phyloP scores from a whole-genome alignment of 148 eudicot genomes.

The Chenopodium album region DNA sequence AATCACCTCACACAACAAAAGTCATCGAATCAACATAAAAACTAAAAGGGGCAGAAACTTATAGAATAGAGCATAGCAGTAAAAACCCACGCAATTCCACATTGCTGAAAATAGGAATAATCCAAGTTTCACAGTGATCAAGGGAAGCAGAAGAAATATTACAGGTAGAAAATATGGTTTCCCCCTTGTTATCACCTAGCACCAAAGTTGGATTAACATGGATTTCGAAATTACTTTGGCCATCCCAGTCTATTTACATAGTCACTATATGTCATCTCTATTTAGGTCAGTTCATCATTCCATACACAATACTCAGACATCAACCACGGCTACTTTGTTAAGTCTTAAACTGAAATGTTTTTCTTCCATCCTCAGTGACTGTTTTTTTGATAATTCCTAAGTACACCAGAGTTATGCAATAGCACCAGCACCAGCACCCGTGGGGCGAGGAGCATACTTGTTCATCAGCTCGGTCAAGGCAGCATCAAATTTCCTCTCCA shows the following conservation, averaged over 20 bases:
- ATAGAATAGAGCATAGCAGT: background rate
- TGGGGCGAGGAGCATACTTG: constrained; percentile 40
- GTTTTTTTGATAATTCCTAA: background rate
- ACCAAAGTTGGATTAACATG: background rate
- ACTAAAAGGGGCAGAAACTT: no score
- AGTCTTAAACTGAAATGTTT: background rate
- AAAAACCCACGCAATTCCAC: background rate
- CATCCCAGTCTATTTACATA: constrained; percentile 20
- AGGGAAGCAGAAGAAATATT: background rate
- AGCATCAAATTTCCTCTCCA: constrained; percentile 48
- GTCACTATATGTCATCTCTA: background rate
- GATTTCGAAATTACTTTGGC: background rate
- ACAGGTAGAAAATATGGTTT: background rate
- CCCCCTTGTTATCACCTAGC: background rate
- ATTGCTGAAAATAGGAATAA: background rate
- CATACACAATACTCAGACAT: background rate
- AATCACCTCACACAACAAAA: background rate
- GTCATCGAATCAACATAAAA: no score
- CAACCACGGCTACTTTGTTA: background rate
- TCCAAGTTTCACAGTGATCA: background rate
- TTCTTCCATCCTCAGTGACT: background rate
- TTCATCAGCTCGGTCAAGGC: constrained; percentile 45
- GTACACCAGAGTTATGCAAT: background rate
- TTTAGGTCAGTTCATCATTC: constrained; percentile 4
- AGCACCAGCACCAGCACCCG: background rate